Conservation (phyloP, 768 basidiomycete genomes). For the Hypholoma sublateritium region DNA sequence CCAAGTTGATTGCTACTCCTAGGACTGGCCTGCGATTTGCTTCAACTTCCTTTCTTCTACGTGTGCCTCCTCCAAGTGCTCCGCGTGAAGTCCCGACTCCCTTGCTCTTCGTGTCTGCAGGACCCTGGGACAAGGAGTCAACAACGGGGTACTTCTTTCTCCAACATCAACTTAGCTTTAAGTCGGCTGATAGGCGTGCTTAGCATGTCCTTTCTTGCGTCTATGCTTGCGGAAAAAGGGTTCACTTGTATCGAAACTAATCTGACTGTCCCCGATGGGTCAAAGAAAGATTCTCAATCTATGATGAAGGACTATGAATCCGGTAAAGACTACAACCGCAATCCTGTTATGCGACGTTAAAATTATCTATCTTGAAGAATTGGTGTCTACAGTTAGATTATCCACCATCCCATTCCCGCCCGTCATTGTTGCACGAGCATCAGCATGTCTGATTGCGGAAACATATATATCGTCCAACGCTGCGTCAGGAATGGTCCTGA, state of each 20-base stretch:
- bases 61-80: slow-evolving; percentile 37
- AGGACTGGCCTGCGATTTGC: slow-evolving; percentile 12
- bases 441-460: slow-evolving; percentile 58
- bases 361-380: slow-evolving; percentile 28
- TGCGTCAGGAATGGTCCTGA: slow-evolving; percentile 59
- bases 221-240: slow-evolving; percentile 45
- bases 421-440: slow-evolving; percentile 50
- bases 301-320: slow-evolving; percentile 41
- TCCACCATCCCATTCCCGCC: slow-evolving; percentile 55
- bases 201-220: slow-evolving; percentile 36
- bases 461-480: slow-evolving; percentile 70
- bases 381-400: slow-evolving; percentile 40
- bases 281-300: slow-evolving; percentile 21
- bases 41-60: slow-evolving; percentile 34
- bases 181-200: not conserved
- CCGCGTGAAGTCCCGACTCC: slow-evolving; percentile 52
- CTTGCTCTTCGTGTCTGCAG: slow-evolving; percentile 50
- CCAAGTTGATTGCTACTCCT: not conserved
- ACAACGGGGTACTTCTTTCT: slow-evolving; percentile 30
- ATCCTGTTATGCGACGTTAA: not conserved
- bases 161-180: not conserved
- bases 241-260: slow-evolving; percentile 49
- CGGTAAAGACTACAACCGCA: slow-evolving; percentile 27
- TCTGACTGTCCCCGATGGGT: slow-evolving; percentile 27
- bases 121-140: slow-evolving; percentile 42